A percentile compares a stretch with the other conserved stretches of the same genome.
Evolutionary conservation across 1,284 basidiomycete genomes (phyloP).

Genomic region (Austroboletus niveus): DNA sequence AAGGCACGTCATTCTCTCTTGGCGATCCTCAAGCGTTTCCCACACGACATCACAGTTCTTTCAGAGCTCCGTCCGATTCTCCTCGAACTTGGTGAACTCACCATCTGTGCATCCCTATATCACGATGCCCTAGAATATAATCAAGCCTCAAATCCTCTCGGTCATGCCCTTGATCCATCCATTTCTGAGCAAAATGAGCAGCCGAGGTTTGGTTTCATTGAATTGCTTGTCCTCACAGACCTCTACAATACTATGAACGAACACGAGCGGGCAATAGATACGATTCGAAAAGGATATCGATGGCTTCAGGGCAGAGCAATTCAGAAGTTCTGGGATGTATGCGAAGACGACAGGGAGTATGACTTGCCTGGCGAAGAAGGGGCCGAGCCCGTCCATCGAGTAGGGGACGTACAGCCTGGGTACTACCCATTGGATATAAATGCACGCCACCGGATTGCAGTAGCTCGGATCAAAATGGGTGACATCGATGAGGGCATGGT

Average conservation of each 20-base stretch:
- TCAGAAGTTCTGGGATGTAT: conserved; percentile 78
- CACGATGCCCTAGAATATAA: conserved; percentile 34
- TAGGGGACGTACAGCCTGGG: conserved; percentile 17
- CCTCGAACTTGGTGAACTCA: conserved; percentile 50
- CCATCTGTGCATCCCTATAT: conserved; percentile 42
- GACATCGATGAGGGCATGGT: conserved; percentile 84
- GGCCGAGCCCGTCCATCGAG: conserved; percentile 5
- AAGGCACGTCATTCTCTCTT: conserved; percentile 39
- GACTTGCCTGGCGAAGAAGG: conserved; percentile 32
- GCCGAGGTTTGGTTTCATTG: conserved; percentile 55
- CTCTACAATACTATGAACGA: conserved; percentile 58
- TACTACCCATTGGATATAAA: conserved; percentile 15
- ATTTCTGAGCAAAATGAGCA: no score
- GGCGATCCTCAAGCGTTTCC: conserved; percentile 66
- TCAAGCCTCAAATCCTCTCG: conserved; percentile 37
- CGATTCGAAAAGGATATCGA: conserved; percentile 75
- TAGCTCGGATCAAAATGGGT: conserved; percentile 81
- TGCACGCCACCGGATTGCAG: conserved; percentile 81
- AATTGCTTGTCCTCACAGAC: conserved; percentile 79
- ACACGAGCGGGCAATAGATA: conserved; percentile 66
- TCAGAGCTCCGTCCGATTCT: conserved; percentile 58
- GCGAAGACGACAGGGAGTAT: conserved; percentile 86
- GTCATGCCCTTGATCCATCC: conserved; percentile 63
- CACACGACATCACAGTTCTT: conserved; percentile 81
- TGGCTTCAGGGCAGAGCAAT: conserved; percentile 87